Evolutionary conservation across 192 early-diverging fungal species (phyloP).

Genomic region (Coemansia sp.): DNA sequence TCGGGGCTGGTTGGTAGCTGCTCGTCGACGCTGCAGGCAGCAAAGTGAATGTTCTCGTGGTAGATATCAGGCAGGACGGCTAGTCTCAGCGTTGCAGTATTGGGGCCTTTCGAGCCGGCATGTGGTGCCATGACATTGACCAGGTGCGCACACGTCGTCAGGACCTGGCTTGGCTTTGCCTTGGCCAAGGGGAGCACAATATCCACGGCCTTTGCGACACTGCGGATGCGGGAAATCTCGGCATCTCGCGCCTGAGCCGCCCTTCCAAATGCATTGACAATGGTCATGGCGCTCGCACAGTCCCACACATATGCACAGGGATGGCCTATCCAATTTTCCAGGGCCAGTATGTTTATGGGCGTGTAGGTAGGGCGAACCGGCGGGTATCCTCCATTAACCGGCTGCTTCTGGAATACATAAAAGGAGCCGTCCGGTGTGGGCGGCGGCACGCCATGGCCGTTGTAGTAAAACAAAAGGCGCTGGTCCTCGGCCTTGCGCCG

Average conservation of each 20-base stretch:
- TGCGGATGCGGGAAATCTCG: slow-evolving; percentile 51
- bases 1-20: slow-evolving; percentile 88
- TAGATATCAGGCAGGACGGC: slow-evolving; percentile 35
- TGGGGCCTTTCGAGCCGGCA: neutral
- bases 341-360: slow-evolving; percentile 79
- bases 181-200: slow-evolving; percentile 20
- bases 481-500: slow-evolving; percentile 85
- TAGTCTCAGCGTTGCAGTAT: slow-evolving; percentile 19
- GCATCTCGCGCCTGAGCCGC: slow-evolving; percentile 76
- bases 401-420: slow-evolving; percentile 95
- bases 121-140: slow-evolving; percentile 7
- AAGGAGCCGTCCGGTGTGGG: slow-evolving; percentile 90
- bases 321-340: slow-evolving; percentile 88
- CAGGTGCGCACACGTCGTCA: slow-evolving; percentile 8
- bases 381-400: slow-evolving; percentile 40
- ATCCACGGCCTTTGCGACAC: slow-evolving; percentile 19
- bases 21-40: slow-evolving; percentile 80
- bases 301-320: slow-evolving; percentile 96
- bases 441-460: slow-evolving; percentile 97
- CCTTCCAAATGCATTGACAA: slow-evolving; percentile 79
- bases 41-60: slow-evolving; percentile 87
- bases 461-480: slow-evolving; percentile 94
- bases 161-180: slow-evolving; percentile 2
- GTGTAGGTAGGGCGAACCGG: slow-evolving; percentile 81
- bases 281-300: slow-evolving; percentile 86